Evolutionary conservation across 768 basidiomycete species (phyloP).

Genomic region (Pleurotus citrinopileatus): DNA sequence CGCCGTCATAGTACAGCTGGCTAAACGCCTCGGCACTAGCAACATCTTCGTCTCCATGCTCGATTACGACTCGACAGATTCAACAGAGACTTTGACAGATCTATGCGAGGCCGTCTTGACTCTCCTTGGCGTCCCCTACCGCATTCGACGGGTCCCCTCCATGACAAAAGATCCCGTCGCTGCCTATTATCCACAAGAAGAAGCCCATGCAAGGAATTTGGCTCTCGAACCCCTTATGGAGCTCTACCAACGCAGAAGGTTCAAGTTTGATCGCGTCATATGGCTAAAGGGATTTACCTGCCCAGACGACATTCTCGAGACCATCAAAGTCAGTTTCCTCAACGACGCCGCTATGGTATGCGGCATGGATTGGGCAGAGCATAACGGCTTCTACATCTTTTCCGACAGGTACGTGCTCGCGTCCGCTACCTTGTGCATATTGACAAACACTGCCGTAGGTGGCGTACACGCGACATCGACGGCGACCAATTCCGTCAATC

Average conservation of each 20-base stretch:
- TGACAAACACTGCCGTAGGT: constrained; percentile 49
- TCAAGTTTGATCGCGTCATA: constrained; percentile 87
- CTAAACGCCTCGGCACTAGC: constrained; percentile 81
- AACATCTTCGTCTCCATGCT: constrained; percentile 98
- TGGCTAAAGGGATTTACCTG: constrained; percentile 99
- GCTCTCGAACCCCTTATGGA: constrained; percentile 90
- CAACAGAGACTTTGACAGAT: constrained; percentile 91
- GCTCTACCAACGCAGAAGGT: constrained; percentile 67
- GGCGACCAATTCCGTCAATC: constrained; percentile 98
- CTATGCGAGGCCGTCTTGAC: constrained; percentile 94
- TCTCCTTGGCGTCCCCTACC: constrained; percentile 88
- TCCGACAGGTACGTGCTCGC: constrained; percentile 75
- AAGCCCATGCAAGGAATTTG: constrained; percentile 90
- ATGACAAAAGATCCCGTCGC: constrained; percentile 89
- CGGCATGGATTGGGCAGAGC: constrained; percentile 99
- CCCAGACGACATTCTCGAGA: constrained; percentile 96
- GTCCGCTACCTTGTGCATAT: constrained; percentile 1
- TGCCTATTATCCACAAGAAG: constrained; percentile 94
- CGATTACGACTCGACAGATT: constrained; percentile 94
- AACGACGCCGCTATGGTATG: constrained; percentile 99
- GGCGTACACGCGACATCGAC: constrained; percentile 97
- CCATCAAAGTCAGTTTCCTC: constrained; percentile 82
- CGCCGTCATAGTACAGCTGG: constrained; percentile 95
- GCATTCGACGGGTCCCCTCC: constrained; percentile 86
- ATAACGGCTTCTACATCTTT: constrained; percentile 96